Conservation (phyloP, 345 rosid genomes). For the Balakata baccata region DNA sequence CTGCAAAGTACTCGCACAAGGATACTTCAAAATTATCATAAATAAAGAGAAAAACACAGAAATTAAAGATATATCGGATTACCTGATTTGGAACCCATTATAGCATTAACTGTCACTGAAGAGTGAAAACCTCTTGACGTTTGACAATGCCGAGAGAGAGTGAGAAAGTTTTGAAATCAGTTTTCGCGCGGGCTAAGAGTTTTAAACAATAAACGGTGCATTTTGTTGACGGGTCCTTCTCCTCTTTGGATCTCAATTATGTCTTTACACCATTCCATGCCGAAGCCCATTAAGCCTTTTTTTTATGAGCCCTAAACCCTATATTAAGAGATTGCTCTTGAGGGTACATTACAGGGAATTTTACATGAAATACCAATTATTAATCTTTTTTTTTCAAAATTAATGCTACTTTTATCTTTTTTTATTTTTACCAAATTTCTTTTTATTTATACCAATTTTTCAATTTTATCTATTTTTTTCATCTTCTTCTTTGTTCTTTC, state of each 20-base stretch:
- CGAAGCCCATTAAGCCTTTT: background rate
- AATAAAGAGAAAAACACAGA: background rate
- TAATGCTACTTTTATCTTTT: no score
- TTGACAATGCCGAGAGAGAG: background rate
- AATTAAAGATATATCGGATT: background rate
- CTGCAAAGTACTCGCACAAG: slow-evolving; percentile 7
- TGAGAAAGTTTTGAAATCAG: background rate
- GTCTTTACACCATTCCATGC: background rate
- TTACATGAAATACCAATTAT: no score
- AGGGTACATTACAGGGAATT: no score
- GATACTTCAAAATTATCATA: background rate
- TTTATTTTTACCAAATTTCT: no score
- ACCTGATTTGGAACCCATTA: slow-evolving; percentile 39
- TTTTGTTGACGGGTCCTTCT: background rate
- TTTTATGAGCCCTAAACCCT: background rate
- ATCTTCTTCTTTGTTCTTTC: no score
- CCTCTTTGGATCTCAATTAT: background rate
- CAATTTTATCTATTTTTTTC: no score
- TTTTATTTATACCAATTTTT: no score
- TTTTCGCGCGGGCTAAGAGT: background rate
- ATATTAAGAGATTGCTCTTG: no score
- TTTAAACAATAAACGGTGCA: background rate
- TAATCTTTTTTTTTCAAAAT: no score
- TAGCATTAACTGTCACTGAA: background rate
- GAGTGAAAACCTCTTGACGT: background rate